Percentiles rank a stretch among this genome's conserved stretches.
phyloP scores from a whole-genome alignment of 306 rosid species.

The Vigna hirtella region DNA sequence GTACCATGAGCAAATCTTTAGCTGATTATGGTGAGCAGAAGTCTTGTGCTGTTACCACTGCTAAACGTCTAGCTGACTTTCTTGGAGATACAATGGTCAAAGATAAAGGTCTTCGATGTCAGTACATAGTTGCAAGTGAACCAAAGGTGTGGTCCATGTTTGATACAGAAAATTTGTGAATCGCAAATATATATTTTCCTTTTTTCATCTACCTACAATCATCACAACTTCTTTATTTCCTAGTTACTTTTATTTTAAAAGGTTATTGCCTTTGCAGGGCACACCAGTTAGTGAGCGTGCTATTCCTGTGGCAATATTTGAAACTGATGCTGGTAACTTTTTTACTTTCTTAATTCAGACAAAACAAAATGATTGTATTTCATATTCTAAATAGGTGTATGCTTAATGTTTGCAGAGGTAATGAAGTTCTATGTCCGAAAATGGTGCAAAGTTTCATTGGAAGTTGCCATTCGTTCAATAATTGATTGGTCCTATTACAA shows the following conservation, averaged over 20 bases:
- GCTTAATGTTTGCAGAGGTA: constrained; percentile 66
- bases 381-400: constrained; percentile 32
- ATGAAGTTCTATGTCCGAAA: constrained; percentile 91
- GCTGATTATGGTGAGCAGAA: constrained; percentile 89
- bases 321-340: constrained; percentile 84
- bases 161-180: constrained; percentile 12
- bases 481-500: constrained; percentile 98
- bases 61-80: constrained; percentile 93
- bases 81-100: constrained; percentile 96
- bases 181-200: constrained; percentile 7
- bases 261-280: constrained; percentile 64
- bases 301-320: constrained; percentile 97
- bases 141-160: constrained; percentile 67
- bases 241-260: constrained; percentile 25
- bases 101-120: constrained; percentile 97
- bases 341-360: constrained; percentile 14
- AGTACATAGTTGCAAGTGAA: constrained; percentile 96
- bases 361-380: constrained; percentile 30
- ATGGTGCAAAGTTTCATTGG: constrained; percentile 98
- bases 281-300: constrained; percentile 99
- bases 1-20: constrained; percentile 99
- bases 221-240: constrained; percentile 38
- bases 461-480: constrained; percentile 88
- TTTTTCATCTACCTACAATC: constrained; percentile 30
- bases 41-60: constrained; percentile 97